Percentiles rank a stretch among this genome's conserved stretches.
These are phyloP conservation scores for Neospermospora avenae DNA, from an alignment of 2,329 filamentous ascomycete species.

Conservation along the genomic window DNA sequence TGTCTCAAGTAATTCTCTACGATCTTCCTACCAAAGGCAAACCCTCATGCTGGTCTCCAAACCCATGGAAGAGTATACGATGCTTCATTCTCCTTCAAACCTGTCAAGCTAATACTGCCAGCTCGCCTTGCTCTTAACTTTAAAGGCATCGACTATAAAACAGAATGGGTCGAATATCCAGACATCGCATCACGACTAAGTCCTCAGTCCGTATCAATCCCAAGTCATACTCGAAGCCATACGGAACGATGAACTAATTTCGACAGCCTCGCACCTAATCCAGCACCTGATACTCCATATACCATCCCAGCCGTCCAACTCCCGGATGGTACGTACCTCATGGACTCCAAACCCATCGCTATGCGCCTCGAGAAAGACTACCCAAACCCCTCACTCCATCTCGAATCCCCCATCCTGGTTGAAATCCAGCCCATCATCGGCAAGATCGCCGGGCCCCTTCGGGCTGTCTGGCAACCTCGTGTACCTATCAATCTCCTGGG, in stretches of 20 bases:
- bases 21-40: conserved; percentile 57
- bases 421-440: conserved; percentile 43
- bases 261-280: conserved; percentile 46
- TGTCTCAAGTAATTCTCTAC: conserved; percentile 48
- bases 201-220: conserved; percentile 45
- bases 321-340: conserved; percentile 55
- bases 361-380: conserved; percentile 54
- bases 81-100: conserved; percentile 5
- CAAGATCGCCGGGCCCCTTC: conserved; percentile 35
- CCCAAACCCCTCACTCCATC: conserved; percentile 54
- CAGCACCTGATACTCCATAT: conserved; percentile 41
- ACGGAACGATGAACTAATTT: background rate
- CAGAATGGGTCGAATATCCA: conserved; percentile 68
- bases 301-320: conserved; percentile 55
- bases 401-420: conserved; percentile 50
- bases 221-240: too few relatives aligned
- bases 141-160: conserved; percentile 65
- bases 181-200: conserved; percentile 56
- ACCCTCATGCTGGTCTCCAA: conserved; percentile 57
- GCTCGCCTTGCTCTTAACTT: conserved; percentile 65
- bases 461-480: conserved; percentile 43
- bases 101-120: conserved; percentile 33
- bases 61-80: conserved; percentile 65
- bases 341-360: conserved; percentile 63
- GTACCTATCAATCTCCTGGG: conserved; percentile 52